These are phyloP conservation scores for Pyrus pyrifolia DNA, from an alignment of 306 rosid species.

Conservation along the genomic window DNA sequence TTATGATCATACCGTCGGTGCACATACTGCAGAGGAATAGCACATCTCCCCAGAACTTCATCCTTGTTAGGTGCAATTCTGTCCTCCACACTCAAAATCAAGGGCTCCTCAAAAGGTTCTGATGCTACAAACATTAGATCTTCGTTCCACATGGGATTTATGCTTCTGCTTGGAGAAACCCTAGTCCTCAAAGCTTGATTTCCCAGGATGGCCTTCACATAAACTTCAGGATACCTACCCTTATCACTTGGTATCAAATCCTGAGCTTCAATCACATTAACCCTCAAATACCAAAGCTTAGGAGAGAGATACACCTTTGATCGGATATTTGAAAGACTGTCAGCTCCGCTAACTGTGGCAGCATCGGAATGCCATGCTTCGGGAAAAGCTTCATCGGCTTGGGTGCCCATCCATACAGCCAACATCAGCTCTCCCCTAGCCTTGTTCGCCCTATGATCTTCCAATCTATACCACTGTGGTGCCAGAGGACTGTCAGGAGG, in stretches of 20 bases:
- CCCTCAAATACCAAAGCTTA: constrained; percentile 97
- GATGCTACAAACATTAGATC: constrained; percentile 95
- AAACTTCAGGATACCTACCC: constrained; percentile 86
- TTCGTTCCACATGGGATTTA: constrained; percentile 98
- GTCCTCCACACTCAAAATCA: constrained; percentile 84
- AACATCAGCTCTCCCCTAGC: constrained; percentile 87
- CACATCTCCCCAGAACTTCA: constrained; percentile 68
- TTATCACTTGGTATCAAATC: constrained; percentile 68
- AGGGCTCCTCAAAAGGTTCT: constrained; percentile 83
- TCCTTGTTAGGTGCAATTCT: constrained; percentile 86
- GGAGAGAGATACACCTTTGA: constrained; percentile 96
- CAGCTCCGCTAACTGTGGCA: constrained; percentile 76
- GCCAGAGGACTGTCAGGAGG: constrained; percentile 95
- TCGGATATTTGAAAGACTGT: constrained; percentile 78
- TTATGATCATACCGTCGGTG: constrained; percentile 76
- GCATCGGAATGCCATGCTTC: constrained; percentile 99
- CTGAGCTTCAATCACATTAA: constrained; percentile 92
- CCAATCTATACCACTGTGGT: constrained; percentile 92
- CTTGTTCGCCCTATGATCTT: constrained; percentile 61
- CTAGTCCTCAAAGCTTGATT: constrained; percentile 73
- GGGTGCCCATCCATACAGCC: constrained; percentile 99
- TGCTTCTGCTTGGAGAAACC: constrained; percentile 57
- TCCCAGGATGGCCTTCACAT: constrained; percentile 73
- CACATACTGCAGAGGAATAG: constrained; percentile 48
- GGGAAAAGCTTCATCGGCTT: constrained; percentile 96